These are phyloP conservation scores for Pythium sukuiense DNA, from an alignment of 352 stramenopile species.

Conservation along the genomic window DNA sequence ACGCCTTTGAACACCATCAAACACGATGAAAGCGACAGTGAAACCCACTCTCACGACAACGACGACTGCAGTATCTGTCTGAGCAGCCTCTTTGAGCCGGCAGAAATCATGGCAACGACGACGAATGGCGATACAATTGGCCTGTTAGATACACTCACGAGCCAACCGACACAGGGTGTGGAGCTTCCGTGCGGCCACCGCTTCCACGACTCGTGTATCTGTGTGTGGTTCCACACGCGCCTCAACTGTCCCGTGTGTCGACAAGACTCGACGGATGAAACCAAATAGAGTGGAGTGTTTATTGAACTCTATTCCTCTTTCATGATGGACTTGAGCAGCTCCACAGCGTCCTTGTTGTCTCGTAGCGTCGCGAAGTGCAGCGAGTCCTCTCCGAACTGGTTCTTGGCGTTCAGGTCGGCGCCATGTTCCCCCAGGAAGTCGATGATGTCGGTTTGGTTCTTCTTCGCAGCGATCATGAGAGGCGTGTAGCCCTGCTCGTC, in stretches of 20 bases:
- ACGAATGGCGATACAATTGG: not conserved
- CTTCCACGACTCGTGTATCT: slow-evolving; percentile 81
- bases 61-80: slow-evolving; percentile 66
- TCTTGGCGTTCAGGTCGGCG: slow-evolving; percentile 50
- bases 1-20: slow-evolving; percentile 6
- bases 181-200: slow-evolving; percentile 58
- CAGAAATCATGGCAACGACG: slow-evolving; percentile 1
- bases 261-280: slow-evolving; percentile 7
- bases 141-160: not conserved
- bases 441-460: slow-evolving; percentile 66
- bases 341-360: slow-evolving; percentile 51
- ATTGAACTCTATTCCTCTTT: not conserved
- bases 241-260: slow-evolving; percentile 67
- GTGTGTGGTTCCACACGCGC: slow-evolving; percentile 58
- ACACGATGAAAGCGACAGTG: not conserved
- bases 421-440: slow-evolving; percentile 50
- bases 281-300: slow-evolving; percentile 1
- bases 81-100: slow-evolving; percentile 22
- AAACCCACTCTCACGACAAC: not conserved
- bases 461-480: slow-evolving; percentile 73
- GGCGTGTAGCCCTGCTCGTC: slow-evolving; percentile 66
- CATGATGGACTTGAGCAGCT: slow-evolving; percentile 34
- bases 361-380: slow-evolving; percentile 60
- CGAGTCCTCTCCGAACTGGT: slow-evolving; percentile 68
- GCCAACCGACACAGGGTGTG: slow-evolving; percentile 26